Base-by-base conservation (phyloP, 257 asterid species). In the Paulownia fortunei region DNA sequence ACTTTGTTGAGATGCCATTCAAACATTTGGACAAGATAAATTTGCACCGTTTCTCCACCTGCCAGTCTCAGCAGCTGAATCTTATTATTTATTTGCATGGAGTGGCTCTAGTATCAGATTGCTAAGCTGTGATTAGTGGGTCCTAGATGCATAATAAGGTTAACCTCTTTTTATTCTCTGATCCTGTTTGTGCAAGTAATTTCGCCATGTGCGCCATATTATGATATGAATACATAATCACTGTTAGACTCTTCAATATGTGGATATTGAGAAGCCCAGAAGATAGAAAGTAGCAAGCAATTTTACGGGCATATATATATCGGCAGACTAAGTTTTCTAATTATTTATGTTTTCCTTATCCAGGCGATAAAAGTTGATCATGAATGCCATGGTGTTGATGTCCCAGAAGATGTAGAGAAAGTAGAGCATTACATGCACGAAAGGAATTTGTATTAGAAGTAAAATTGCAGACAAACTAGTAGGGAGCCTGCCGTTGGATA, bases 311-410 rank as follows among this genome's bases (percentile, higher is more conserved):
- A 41, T 5, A 46, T 66, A 39, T 5, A 42, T 23, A 32, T 11
- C 10, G 8, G 56, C 11, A 2, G 18, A 12, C 11, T 47, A 27
- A 11, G n/a, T 77, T 18, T 13, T 55, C 54, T 72, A 18, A 21
- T 2, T 32, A 47, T 19, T 65, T 11, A 37, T 65, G 34, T n/a
- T n/a, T n/a, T n/a, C n/a, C n/a, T n/a, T n/a, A n/a, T n/a, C n/a
- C 19, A 51, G 42, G 97, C 87, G 80, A 92, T 92, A 74, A 90
- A 87, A 83, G 97, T 92, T 21, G 91, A 90, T 69, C 88, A 90
- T 26, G 97, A 90, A 24, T 82, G 89, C 58, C 96, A 90, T 34
- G 96, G 97, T 16, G 92, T 90, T 56, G 97, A 92, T 78, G 83
- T 85, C 78, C 89, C 92, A 0, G 96, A 87, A 81, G 97, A 92